Conservation (phyloP, 192 early-diverging fungal genomes). For the Podila verticillata region DNA sequence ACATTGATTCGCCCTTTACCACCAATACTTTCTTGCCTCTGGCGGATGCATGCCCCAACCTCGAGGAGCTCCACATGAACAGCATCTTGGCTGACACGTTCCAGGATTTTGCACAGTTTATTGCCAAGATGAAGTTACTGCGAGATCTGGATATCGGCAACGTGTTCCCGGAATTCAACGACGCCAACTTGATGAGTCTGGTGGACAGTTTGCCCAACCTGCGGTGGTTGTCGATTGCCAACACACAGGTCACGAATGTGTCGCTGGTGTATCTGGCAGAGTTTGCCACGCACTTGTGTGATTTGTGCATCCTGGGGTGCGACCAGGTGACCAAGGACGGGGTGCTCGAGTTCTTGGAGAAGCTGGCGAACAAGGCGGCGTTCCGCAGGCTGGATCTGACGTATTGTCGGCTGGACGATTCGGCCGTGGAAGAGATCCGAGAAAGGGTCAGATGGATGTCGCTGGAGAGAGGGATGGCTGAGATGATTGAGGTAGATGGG, state of each 20-base stretch:
- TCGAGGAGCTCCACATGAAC: constrained; percentile 47
- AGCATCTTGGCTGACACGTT: constrained; percentile 46
- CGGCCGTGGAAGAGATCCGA: constrained; percentile 35
- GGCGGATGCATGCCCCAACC: constrained; percentile 28
- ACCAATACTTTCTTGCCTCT: constrained; percentile 23
- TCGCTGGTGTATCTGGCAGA: constrained; percentile 30
- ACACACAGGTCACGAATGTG: constrained; percentile 41
- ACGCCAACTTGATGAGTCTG: constrained; percentile 28
- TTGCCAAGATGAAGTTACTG: constrained; percentile 13
- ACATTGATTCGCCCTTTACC: constrained; percentile 40
- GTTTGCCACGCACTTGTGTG: constrained; percentile 16
- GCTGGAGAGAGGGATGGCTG: constrained; percentile 3
- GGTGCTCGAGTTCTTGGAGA: constrained; percentile 31
- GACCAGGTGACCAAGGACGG: constrained; percentile 45
- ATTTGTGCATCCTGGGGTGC: constrained; percentile 46
- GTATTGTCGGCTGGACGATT: constrained; percentile 34
- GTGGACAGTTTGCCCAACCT: constrained; percentile 24
- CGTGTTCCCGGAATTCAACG: constrained; percentile 38
- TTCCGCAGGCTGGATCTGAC: constrained; percentile 36
- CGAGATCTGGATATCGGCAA: constrained; percentile 44
- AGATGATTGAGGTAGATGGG: constrained; percentile 32
- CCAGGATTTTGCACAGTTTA: constrained; percentile 30
- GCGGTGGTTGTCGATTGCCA: constrained; percentile 43
- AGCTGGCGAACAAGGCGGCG: constrained; percentile 17
- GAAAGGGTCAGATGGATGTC: constrained; percentile 23